Base-by-base conservation (phyloP, 768 basidiomycete genomes). In the Dioszegia aurantiaca region DNA sequence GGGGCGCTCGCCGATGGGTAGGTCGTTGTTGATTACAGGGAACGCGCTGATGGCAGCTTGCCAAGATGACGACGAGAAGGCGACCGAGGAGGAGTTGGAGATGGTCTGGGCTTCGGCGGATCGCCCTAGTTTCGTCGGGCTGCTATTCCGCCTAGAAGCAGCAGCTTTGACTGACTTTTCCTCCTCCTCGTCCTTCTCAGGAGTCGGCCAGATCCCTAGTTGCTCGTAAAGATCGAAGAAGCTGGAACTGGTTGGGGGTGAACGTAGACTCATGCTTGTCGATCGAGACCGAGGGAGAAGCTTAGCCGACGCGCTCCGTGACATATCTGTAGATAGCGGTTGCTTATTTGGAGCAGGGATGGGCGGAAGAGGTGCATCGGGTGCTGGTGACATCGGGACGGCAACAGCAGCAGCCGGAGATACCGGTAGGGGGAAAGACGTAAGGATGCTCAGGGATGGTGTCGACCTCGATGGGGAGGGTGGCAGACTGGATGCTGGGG, bases 211-310 rank as follows among this genome's bases (percentile, higher is more conserved):
- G n/a, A 75, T 73, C 1, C 74, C 74, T 1, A 75, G 59, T 43
- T 75, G 70, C 53, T 68, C 69, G 55, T 75, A 75, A 23, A 75
- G 58, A 46, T 75, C 74, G 61, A 67, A 71, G 58, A 75, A 75
- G 21, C 65, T 68, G 14, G 67, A 70, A 43, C 69, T 69, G 6
- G 67, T 72, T 0, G 71, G 65, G 3, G 73, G 71, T n/a, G 71
- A 59, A 28, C 65, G 65, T n/a, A 70, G 56, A 23, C 58, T 64
- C 70, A 72, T 68, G 40, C 68, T 69, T 16, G 70, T 70, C 36
- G 70, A 72, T 37, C 70, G 31, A 8, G 68, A 69, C 4, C 70
- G 57, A 12, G 70, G 68, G 16, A 72, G 59, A 3, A 72, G 60
- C 43, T 55, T 55, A 10, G 26, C 42, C 2, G 56, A 43, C 16